Base-by-base conservation (phyloP, 2,329 filamentous ascomycete genomes). In the Metarhizium album region DNA sequence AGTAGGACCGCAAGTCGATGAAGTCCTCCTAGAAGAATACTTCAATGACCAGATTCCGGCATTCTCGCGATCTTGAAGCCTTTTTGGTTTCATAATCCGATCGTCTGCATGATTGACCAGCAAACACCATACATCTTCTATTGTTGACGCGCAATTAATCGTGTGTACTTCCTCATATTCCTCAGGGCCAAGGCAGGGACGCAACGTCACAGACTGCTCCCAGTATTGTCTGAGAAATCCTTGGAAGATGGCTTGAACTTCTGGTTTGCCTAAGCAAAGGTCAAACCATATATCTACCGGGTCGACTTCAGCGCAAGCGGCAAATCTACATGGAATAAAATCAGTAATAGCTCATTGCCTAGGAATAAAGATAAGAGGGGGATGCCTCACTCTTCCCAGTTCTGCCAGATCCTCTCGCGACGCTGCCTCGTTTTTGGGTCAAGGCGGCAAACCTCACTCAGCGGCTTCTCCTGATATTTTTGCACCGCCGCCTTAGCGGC, bases 121-220 rank as follows among this genome's bases (percentile, higher is more conserved):
- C 29, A 18, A 16, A 37, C 14, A 20, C 49, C 45, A 51, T 27
- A 45, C 33, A 24, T 47, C 49, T 45, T 43, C 23, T 43, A 51
- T 40, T 13, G 38, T 13, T 31, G 20, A 37, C n/a, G 45, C 49
- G 24, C 20, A 31, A 20, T 51, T 2, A 45, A 51, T 51, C 14
- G 45, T 51, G 16, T 42, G 49, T 4, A 47, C 49, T 29, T 47
- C 18, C 42, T 47, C 29, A 45, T 51, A 51, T 46, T 51, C 49
- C 31, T 51, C 45, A 14, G 45, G 45, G 23, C 49, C 45, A n/a
- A 51, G 24, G 45, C 49, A 51, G 22, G 45, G 49, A 27, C 49
- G 45, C 40, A 14, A 22, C 14, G 37, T 48, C 5, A 47, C 45
- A 27, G 37, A 51, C 27, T 33, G 14, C 40, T 45, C 14, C 8